Base-by-base conservation (phyloP, 179 eudicot genomes). In the Actinidia arguta region DNA sequence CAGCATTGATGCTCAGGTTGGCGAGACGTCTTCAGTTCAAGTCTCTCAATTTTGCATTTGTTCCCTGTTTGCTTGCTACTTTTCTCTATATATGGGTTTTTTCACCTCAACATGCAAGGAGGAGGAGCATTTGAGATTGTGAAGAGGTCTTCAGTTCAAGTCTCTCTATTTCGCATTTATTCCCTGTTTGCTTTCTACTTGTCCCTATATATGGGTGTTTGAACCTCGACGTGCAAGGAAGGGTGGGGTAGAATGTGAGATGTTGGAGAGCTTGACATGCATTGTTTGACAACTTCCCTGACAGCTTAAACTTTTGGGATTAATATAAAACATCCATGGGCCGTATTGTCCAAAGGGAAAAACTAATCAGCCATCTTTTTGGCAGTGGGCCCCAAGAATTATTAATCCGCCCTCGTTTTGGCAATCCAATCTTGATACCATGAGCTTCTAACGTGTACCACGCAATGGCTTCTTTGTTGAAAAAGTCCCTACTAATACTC, bases 141-240 rank as follows among this genome's bases (percentile, higher is more conserved):
- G 72, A 13, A 39, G 72, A 67, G 47, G 72, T 67, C 72, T 31
- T 47, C 36, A 67, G 39, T 67, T 31, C 72, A 67, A 67, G 39
- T 67, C 48, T 67, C 47, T 36, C 72, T n/a, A 36, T 39, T 39
- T 67, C 22, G 39, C 9, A 13, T 18, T 3, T 67, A 31, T 31
- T 36, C 46, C 46, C 70, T 42, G 36, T 66, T 66, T 66, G 44
- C 5, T 20, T 25, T 13, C 18, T 16, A 13, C 8, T 66, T 66
- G 16, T 18, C 72, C 17, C 72, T 67, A 67, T 31, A 20, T 67
- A 67, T 18, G 46, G 72, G 39, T 17, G 72, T 24, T 63, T 63
- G 69, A 31, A 63, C 27, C 72, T 25, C 42, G 42, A 39, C 42
- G 42, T 39, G 42, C 42, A 39, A 39, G 42, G 42, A 39, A 39